These are phyloP conservation scores for Pleurotus ostreatus DNA, from an alignment of 768 basidiomycete species.

Conservation along the genomic window DNA sequence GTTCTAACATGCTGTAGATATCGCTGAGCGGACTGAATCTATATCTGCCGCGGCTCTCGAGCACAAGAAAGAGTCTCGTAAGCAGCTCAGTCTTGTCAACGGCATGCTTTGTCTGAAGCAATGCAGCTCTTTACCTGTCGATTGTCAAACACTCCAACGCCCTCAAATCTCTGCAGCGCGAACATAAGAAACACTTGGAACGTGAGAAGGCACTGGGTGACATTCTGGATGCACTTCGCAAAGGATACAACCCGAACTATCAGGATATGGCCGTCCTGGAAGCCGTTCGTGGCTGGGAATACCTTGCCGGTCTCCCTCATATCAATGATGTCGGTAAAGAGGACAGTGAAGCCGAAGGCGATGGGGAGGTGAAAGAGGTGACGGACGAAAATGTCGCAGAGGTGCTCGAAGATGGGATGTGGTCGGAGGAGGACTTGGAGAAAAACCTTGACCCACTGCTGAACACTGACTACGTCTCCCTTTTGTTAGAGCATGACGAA, in stretches of 20 bases:
- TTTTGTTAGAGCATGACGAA: constrained; percentile 77
- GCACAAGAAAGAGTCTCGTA: constrained; percentile 83
- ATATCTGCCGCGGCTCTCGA: constrained; percentile 79
- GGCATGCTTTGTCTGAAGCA: background rate
- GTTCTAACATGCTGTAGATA: constrained; percentile 39
- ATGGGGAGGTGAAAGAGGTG: constrained; percentile 27
- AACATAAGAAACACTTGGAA: constrained; percentile 68
- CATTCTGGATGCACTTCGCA: constrained; percentile 78
- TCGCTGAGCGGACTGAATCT: constrained; percentile 75
- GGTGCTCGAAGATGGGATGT: constrained; percentile 53
- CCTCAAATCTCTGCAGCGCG: constrained; percentile 70
- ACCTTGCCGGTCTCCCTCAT: constrained; percentile 62
- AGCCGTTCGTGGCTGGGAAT: constrained; percentile 92
- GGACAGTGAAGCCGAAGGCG: constrained; percentile 21
- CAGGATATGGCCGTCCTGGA: constrained; percentile 99
- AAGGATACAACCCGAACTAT: constrained; percentile 96
- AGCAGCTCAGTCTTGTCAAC: constrained; percentile 20
- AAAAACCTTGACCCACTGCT: constrained; percentile 53
- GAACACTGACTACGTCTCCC: constrained; percentile 63
- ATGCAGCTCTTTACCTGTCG: constrained; percentile 71
- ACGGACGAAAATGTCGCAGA: constrained; percentile 33
- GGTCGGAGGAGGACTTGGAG: constrained; percentile 58
- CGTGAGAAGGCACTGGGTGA: constrained; percentile 75
- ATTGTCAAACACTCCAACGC: constrained; percentile 71
- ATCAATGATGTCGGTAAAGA: constrained; percentile 66